Base-by-base conservation (phyloP, 2,329 filamentous ascomycete genomes). In the Xylaria multiplex region DNA sequence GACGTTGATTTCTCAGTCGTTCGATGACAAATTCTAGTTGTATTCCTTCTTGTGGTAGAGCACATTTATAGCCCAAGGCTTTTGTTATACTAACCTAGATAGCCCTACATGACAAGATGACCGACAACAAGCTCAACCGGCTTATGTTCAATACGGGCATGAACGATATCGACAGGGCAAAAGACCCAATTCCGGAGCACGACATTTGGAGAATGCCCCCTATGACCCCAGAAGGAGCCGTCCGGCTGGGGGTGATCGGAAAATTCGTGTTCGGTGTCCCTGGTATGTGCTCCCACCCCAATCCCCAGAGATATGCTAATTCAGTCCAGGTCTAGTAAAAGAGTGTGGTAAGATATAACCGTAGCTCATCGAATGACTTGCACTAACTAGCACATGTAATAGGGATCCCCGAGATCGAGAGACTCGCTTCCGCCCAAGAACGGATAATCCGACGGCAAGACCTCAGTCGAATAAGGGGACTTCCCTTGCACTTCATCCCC, bases 111-210 rank as follows among this genome's bases (percentile, higher is more conserved):
- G 48, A 59, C 27, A 60, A 57, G 32, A 68, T 53, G 59, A 27
- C 57, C 7, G 1, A 24, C 16, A 55, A 59, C n/a, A 64, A 64
- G 22, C 55, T 70, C 11, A 70, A 66, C 16, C 48, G 53, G 5
- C 66, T 69, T 14, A 64, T 70, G 42, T 70, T 64, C 22, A 61
- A 50, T 6, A 66, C 68, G 22, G 43, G n/a, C 22, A 66, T 66
- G 66, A 70, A 68, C 50, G 60, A 66, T 11, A 62, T 62, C 13
- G 68, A 70, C 6, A 59, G 14, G 13, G 35, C 27, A 5, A 56
- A 59, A 54, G 14, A 66, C 16, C 66, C 57, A 2, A 43, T 35
- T 19, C 32, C 54, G 5, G 66, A 64, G 4, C 14, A 40, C n/a
- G 49, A 62, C 37, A 6, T 64, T 24, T 67, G 64, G 64, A 32